Percentiles rank a stretch among this genome's conserved stretches.
Evolutionary conservation across 352 stramenopile species (phyloP).

Genomic region (Paralagenidium karlingii): DNA sequence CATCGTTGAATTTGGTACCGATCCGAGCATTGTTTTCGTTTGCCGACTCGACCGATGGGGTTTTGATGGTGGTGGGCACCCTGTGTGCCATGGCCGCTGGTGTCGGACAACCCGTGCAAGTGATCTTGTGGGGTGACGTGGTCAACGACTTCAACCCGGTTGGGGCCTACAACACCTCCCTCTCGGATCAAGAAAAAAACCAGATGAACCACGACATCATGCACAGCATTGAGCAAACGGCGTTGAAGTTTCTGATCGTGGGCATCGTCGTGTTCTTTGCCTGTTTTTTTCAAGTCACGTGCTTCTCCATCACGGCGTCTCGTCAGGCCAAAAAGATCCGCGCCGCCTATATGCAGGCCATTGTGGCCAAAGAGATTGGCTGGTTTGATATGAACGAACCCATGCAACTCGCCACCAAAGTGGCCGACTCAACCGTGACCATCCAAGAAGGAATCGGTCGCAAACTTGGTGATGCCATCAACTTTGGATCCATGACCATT

Average conservation of each 20-base stretch:
- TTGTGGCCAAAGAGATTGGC: constrained; percentile 52
- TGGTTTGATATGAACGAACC: constrained; percentile 61
- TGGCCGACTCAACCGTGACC: constrained; percentile 18
- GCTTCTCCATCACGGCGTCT: constrained; percentile 43
- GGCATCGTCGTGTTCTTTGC: constrained; percentile 11
- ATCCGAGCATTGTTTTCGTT: constrained; percentile 23
- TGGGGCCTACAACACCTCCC: too few species aligned
- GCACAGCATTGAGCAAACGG: constrained; percentile 15
- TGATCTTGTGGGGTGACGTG: constrained; percentile 56
- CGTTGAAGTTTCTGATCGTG: constrained; percentile 20
- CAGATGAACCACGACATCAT: background rate
- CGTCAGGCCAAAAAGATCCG: constrained; percentile 48
- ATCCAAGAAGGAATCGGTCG: constrained; percentile 56
- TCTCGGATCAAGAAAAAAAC: constrained; percentile 1
- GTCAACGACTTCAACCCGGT: constrained; percentile 65
- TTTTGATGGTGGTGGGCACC: constrained; percentile 41
- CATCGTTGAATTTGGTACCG: too few species aligned
- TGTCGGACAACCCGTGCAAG: constrained; percentile 44
- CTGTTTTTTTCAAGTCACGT: constrained; percentile 27
- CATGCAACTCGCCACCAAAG: constrained; percentile 20
- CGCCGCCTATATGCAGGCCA: constrained; percentile 31
- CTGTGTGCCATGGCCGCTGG: constrained; percentile 25
- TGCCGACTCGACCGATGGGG: constrained; percentile 31
- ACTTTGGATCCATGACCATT: constrained; percentile 49
- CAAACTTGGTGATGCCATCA: constrained; percentile 37